Conservation (phyloP, 352 stramenopile genomes). For the Paralagenidium karlingii region DNA sequence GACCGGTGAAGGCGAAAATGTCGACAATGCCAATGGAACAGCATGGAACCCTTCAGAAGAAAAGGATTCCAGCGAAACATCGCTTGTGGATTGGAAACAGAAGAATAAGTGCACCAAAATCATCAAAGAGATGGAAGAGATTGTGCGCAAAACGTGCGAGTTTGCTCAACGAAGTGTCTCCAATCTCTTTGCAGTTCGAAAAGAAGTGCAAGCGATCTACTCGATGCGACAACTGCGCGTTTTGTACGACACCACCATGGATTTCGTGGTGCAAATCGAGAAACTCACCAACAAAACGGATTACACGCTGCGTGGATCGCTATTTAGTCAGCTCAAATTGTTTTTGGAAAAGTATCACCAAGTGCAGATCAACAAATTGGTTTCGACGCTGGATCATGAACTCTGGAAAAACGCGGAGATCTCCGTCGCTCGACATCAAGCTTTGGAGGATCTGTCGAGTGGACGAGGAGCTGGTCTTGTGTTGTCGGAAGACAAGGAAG, state of each 20-base stretch:
- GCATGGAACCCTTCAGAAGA: too few relatives aligned
- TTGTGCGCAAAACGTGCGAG: slow-evolving; percentile 75
- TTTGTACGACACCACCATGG: slow-evolving; percentile 90
- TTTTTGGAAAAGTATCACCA: slow-evolving; percentile 94
- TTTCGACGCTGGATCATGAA: slow-evolving; percentile 92
- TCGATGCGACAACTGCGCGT: slow-evolving; percentile 88
- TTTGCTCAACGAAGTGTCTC: slow-evolving; percentile 79
- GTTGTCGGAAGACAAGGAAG: slow-evolving; percentile 51
- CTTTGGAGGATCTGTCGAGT: slow-evolving; percentile 85
- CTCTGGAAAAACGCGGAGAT: slow-evolving; percentile 91
- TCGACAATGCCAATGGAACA: too few relatives aligned
- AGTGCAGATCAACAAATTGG: slow-evolving; percentile 84
- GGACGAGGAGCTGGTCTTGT: slow-evolving; percentile 77
- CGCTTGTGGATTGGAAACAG: slow-evolving; percentile 60
- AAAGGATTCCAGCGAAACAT: slow-evolving; percentile 25
- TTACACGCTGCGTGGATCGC: slow-evolving; percentile 85
- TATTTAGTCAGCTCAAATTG: slow-evolving; percentile 90
- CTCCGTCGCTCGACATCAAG: slow-evolving; percentile 80
- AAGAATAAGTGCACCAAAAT: slow-evolving; percentile 56
- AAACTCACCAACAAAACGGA: slow-evolving; percentile 84
- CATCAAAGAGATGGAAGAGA: slow-evolving; percentile 76
- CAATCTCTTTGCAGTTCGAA: slow-evolving; percentile 77
- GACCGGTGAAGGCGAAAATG: not conserved
- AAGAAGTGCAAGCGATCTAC: slow-evolving; percentile 78
- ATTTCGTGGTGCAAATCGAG: slow-evolving; percentile 89